Evolutionary conservation across 2,329 filamentous ascomycete species (phyloP).

Genomic region (Berkeleyomyces rouxiae): DNA sequence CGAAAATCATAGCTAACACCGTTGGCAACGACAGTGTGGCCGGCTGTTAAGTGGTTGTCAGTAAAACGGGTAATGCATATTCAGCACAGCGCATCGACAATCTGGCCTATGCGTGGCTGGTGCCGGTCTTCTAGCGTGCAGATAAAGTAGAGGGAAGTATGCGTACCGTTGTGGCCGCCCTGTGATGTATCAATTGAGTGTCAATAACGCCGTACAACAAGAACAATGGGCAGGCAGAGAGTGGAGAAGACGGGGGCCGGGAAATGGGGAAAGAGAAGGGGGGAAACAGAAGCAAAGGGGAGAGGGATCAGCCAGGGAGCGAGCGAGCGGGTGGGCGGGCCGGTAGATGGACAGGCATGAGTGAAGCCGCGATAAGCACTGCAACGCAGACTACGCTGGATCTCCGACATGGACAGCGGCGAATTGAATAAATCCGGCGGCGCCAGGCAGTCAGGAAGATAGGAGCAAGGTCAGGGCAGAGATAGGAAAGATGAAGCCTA

Average conservation of each 20-base stretch:
- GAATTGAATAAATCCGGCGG: neutral
- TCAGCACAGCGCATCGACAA: neutral
- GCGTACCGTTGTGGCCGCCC: slow-evolving; percentile 13
- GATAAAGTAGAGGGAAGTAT: neutral
- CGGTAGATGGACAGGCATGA: neutral
- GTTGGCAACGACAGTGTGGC: slow-evolving; percentile 14
- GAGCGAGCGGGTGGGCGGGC: neutral
- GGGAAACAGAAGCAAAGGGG: neutral
- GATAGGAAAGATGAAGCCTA: neutral
- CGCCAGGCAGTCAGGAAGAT: neutral
- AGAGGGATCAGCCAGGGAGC: neutral
- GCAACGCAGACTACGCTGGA: neutral
- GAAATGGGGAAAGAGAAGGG: neutral
- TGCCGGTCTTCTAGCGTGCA: neutral
- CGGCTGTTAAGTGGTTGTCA: slow-evolving; percentile 13
- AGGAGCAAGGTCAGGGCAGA: neutral
- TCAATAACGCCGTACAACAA: neutral
- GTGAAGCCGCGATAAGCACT: neutral
- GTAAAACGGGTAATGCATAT: slow-evolving; percentile 1
- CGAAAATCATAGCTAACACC: slow-evolving; percentile 15
- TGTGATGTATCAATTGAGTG: neutral
- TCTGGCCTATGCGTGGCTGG: neutral
- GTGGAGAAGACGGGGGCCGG: neutral
- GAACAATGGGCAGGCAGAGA: neutral
- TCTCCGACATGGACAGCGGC: neutral